Evolutionary conservation across 2,329 filamentous ascomycete genomes (phyloP).

Genomic region (Xylaria sp.): DNA sequence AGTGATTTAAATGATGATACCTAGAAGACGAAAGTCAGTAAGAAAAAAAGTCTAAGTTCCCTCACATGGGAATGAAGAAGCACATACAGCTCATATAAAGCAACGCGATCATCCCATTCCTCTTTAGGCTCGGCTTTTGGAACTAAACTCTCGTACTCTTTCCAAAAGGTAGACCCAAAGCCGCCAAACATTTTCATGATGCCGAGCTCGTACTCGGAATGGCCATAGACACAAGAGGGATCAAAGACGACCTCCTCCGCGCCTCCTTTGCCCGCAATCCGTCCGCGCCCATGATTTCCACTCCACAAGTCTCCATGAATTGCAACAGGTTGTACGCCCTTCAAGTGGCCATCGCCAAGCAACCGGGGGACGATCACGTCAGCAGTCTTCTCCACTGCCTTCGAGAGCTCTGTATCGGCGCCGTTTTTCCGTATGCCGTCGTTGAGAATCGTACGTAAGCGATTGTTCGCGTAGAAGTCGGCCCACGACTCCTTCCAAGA

Average conservation of each 20-base stretch:
- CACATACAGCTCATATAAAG: constrained; percentile 83
- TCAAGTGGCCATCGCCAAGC: constrained; percentile 73
- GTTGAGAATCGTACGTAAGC: constrained; percentile 72
- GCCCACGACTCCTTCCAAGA: constrained; percentile 78
- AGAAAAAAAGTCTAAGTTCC: not conserved
- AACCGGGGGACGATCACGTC: constrained; percentile 76
- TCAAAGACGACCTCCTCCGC: constrained; percentile 84
- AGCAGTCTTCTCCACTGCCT: constrained; percentile 72
- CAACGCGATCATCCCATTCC: constrained; percentile 86
- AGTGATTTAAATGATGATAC: constrained; percentile 92
- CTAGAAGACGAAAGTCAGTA: constrained; percentile 53
- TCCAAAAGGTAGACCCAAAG: constrained; percentile 76
- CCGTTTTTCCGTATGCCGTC: constrained; percentile 71
- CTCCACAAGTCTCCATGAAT: constrained; percentile 95
- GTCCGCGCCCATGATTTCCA: constrained; percentile 78
- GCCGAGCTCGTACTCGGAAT: constrained; percentile 89
- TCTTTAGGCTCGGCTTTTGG: constrained; percentile 81
- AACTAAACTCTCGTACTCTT: constrained; percentile 78
- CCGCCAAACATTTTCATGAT: constrained; percentile 98
- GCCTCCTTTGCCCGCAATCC: constrained; percentile 62
- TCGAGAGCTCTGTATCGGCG: constrained; percentile 67
- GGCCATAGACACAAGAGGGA: constrained; percentile 81
- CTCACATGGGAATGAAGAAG: not conserved
- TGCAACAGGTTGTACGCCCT: constrained; percentile 77
- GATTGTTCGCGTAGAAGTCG: constrained; percentile 83